Evolutionary conservation across 352 stramenopile species (phyloP).

Genomic region (Pythium monospermum): DNA sequence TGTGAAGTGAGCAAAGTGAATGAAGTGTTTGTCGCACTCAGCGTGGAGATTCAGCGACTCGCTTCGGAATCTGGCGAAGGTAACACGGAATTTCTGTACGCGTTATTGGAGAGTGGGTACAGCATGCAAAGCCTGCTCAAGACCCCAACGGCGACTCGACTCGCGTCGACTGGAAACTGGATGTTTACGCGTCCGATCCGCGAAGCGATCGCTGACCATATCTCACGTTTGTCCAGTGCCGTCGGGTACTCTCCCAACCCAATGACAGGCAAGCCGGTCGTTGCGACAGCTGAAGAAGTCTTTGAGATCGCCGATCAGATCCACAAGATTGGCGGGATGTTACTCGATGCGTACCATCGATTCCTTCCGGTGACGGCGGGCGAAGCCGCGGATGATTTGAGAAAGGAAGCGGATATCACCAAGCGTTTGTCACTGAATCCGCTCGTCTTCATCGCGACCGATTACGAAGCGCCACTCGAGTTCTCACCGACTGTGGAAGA

Average conservation of each 20-base stretch:
- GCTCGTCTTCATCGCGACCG: conserved; percentile 65
- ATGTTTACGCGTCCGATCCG: conserved; percentile 55
- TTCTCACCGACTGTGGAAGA: conserved; percentile 11
- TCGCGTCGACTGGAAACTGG: conserved; percentile 41
- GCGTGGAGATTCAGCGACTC: conserved; percentile 47
- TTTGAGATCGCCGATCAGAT: conserved; percentile 68
- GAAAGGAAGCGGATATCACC: conserved; percentile 50
- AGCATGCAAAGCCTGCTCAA: conserved; percentile 70
- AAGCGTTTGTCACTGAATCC: conserved; percentile 64
- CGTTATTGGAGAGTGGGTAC: conserved; percentile 58
- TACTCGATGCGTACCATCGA: conserved; percentile 52
- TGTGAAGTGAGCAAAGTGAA: conserved; percentile 79
- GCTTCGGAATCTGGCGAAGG: conserved; percentile 52
- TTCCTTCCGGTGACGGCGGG: conserved; percentile 34
- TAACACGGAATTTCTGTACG: conserved; percentile 52
- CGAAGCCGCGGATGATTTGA: conserved; percentile 51
- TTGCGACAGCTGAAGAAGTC: conserved; percentile 50
- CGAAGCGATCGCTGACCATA: conserved; percentile 58
- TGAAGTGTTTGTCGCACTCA: conserved; percentile 60
- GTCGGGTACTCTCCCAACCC: conserved; percentile 37
- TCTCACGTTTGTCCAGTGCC: conserved; percentile 46
- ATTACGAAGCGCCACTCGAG: conserved; percentile 16
- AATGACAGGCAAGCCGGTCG: conserved; percentile 29
- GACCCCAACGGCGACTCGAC: conserved; percentile 20
- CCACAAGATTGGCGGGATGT: conserved; percentile 36